Conservation (phyloP, 2,329 filamentous ascomycete genomes). For the Trichoderma guizhouense region DNA sequence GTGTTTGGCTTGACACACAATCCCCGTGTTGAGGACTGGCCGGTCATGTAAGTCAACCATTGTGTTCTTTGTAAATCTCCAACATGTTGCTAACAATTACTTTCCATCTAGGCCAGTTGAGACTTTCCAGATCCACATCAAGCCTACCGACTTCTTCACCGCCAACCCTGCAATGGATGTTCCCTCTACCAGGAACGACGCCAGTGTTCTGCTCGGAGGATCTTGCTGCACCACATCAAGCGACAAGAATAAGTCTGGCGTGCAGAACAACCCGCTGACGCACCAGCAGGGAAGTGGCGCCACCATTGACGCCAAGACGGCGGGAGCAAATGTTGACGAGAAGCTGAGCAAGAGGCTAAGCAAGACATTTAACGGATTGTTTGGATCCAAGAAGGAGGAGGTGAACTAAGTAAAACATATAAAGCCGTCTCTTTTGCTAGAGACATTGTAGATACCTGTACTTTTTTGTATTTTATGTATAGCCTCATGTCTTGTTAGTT, state of each 20-base stretch:
- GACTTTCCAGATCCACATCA: slow-evolving; percentile 42
- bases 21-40: slow-evolving; percentile 48
- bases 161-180: slow-evolving; percentile 47
- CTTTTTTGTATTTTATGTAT: slow-evolving; percentile 10
- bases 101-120: slow-evolving; percentile 42
- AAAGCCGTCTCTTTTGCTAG: neutral
- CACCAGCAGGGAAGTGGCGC: slow-evolving; percentile 32
- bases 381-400: slow-evolving; percentile 3
- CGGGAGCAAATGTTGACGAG: slow-evolving; percentile 22
- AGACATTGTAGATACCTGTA: neutral
- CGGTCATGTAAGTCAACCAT: slow-evolving; percentile 43
- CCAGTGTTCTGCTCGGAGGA: slow-evolving; percentile 41
- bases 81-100: neutral
- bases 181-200: slow-evolving; percentile 36
- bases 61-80: too few relatives aligned
- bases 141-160: slow-evolving; percentile 45
- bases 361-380: neutral
- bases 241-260: slow-evolving; percentile 17
- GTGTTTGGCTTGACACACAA: slow-evolving; percentile 49
- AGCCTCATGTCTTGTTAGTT: neutral
- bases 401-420: neutral
- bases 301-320: slow-evolving; percentile 23
- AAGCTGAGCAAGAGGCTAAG: slow-evolving; percentile 4
- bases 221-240: slow-evolving; percentile 27
- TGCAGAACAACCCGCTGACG: slow-evolving; percentile 30